A percentile compares a stretch with the other conserved stretches of the same genome.
Conservation (phyloP, 2,329 filamentous ascomycete species). For the Xylariaceae sp. region DNA sequence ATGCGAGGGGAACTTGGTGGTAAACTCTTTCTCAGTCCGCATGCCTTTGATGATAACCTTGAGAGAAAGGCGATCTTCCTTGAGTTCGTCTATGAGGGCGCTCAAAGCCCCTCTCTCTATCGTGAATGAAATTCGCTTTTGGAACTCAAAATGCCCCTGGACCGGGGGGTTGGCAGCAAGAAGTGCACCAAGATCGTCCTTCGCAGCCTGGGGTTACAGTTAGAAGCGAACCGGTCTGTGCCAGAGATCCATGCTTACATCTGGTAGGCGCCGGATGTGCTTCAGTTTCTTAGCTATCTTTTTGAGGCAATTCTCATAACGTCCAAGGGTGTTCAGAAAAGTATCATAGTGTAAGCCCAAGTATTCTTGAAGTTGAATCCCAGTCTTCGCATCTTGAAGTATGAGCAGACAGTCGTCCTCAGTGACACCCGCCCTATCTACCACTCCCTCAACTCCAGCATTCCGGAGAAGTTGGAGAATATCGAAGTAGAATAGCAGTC, state of each 20-base stretch:
- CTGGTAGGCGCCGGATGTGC: background rate
- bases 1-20: background rate
- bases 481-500: constrained; percentile 13
- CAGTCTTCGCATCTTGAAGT: constrained; percentile 2
- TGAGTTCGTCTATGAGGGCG: constrained; percentile 8
- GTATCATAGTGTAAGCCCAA: constrained; percentile 8
- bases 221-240: no score
- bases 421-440: constrained; percentile 1
- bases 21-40: constrained; percentile 7
- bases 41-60: constrained; percentile 21
- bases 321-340: constrained; percentile 14
- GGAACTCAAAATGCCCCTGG: constrained; percentile 7
- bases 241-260: no score
- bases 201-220: no score
- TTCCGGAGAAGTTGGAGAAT: constrained; percentile 12
- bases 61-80: constrained; percentile 8
- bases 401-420: constrained; percentile 16
- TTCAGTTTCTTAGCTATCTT: constrained; percentile 17
- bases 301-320: constrained; percentile 22
- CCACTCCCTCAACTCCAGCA: constrained; percentile 10
- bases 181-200: constrained; percentile 6
- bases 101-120: constrained; percentile 6
- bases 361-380: constrained; percentile 5
- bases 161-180: background rate
- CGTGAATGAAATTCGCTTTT: constrained; percentile 4